Conservation (phyloP, 352 stramenopile genomes). For the Salisapilia sapeloensis region DNA sequence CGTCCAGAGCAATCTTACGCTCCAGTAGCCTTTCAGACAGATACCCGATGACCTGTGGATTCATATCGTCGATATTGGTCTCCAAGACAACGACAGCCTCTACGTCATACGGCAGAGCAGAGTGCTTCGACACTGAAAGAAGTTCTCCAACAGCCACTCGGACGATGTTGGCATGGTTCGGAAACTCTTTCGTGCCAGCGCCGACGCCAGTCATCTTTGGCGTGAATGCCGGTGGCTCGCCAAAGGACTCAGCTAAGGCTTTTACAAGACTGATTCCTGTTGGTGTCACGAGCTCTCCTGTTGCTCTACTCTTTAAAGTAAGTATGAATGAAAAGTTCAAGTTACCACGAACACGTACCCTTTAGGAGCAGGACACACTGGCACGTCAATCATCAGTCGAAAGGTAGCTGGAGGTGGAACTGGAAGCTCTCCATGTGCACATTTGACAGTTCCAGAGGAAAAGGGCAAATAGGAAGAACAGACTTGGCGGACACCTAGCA, state of each 20-base stretch:
- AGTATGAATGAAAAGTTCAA: neutral
- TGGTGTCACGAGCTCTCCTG: constrained; percentile 91
- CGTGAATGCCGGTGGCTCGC: constrained; percentile 58
- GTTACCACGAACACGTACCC: constrained; percentile 13
- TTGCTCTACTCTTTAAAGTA: constrained; percentile 15
- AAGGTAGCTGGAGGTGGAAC: constrained; percentile 92
- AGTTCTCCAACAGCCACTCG: constrained; percentile 61
- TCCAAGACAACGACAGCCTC: constrained; percentile 69
- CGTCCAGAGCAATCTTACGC: constrained; percentile 51
- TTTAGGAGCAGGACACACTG: constrained; percentile 82
- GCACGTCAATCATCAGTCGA: constrained; percentile 87
- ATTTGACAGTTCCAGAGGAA: constrained; percentile 88
- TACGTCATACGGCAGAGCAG: constrained; percentile 1
- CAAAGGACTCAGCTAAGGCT: constrained; percentile 56
- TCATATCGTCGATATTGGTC: constrained; percentile 86
- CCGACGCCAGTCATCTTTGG: constrained; percentile 60
- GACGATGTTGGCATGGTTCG: constrained; percentile 81
- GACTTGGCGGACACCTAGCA: constrained; percentile 82
- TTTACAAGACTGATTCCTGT: constrained; percentile 91
- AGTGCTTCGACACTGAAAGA: constrained; percentile 4
- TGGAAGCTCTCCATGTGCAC: constrained; percentile 89
- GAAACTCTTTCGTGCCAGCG: constrained; percentile 82
- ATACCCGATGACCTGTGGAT: constrained; percentile 68
- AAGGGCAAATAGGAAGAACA: constrained; percentile 73
- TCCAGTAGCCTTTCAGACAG: constrained; percentile 53